A percentile compares a stretch with the other conserved stretches of the same genome.
Conservation (phyloP, 108 stramenopile genomes). For the Nannochloropsis gaditana region DNA sequence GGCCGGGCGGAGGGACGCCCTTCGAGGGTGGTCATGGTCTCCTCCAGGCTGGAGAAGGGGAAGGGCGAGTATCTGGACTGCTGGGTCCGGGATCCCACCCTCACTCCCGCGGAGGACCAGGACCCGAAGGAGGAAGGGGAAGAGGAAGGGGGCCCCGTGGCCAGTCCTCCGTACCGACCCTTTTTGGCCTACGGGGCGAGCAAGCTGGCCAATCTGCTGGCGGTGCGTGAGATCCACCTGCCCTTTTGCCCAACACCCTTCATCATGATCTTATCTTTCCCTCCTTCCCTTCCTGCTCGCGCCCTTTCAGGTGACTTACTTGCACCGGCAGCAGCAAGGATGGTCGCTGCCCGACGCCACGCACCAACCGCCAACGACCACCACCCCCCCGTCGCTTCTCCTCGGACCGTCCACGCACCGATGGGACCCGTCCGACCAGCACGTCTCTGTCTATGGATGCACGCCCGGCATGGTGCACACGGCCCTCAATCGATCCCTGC, state of each 20-base stretch:
- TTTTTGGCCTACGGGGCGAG: slow-evolving; percentile 10
- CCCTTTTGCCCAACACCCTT: not conserved
- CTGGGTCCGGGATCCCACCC: not conserved
- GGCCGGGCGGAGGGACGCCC: not conserved
- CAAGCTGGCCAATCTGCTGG: slow-evolving; percentile 8
- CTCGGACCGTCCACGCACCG: not conserved
- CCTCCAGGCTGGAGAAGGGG: not conserved
- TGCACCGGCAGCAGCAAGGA: not conserved
- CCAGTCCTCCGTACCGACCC: not conserved
- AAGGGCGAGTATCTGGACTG: not conserved
- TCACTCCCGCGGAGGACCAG: not conserved
- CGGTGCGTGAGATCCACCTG: not conserved
- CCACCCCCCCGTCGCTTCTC: not conserved
- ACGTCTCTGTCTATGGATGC: not conserved
- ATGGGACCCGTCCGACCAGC: slow-evolving; percentile 11
- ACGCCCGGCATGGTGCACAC: not conserved
- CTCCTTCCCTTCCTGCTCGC: not conserved
- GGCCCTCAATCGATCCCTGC: not conserved
- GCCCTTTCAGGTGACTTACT: not conserved
- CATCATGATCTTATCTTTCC: not conserved
- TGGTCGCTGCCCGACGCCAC: not conserved
- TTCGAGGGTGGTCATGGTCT: not conserved
- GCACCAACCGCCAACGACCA: not conserved
- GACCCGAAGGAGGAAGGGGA: not conserved
- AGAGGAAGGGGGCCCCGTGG: not conserved